Base-by-base conservation (phyloP, 495 filamentous ascomycete genomes). In the Penicillium simplicissimum region DNA sequence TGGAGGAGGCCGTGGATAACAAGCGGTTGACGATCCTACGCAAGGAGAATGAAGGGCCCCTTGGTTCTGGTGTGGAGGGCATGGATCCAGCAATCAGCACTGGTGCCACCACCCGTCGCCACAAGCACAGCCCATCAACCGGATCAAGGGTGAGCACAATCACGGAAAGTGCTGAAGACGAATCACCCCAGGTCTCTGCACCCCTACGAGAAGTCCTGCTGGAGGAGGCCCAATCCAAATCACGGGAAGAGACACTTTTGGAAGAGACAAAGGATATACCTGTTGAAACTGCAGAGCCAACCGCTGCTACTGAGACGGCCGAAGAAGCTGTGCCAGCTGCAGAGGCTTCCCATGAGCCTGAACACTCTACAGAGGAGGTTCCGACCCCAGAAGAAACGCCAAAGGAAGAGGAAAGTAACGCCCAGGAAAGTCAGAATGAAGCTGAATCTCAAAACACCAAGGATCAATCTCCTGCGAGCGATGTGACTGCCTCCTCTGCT, bases 81-180 rank as follows among this genome's bases (percentile, higher is more conserved):
- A 61, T 71, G 63, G 77, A 82, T 62, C 64, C 68, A 59, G 73
- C 70, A 66, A 84, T 68, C 68, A 81, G 64, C 69, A 83, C 73
- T 55, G 83, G 85, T 55, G 88, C 85, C 59, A 91, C 88, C 66
- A 90, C 88, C 25, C 81, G 88, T 58, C 80, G 89, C 19, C 88
- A 90, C 74, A 91, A 88, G 71, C 81, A 85, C 64, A 89, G 85
- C 68, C 88, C 90, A 23, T 91, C 88, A 19, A 87, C 84, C n/a
- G 88, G 88, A n/a, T 90, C 85, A 55, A 82, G 84, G 8, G 86
- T 92, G 33, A 83, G 83, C 2, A 89, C 89, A 1, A 90, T 93
- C 35, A 76, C 82, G 19, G 90, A 93, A 71, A 83, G 85, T 31
- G 83, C 87, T 25, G 90, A 93, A 66, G 90, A 93, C 58, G 68